Evolutionary conservation across 1,284 basidiomycete species (phyloP), one percentile per base, ranked within the genome.

Genomic region (Cutaneotrichosporon cutaneum): DNA sequence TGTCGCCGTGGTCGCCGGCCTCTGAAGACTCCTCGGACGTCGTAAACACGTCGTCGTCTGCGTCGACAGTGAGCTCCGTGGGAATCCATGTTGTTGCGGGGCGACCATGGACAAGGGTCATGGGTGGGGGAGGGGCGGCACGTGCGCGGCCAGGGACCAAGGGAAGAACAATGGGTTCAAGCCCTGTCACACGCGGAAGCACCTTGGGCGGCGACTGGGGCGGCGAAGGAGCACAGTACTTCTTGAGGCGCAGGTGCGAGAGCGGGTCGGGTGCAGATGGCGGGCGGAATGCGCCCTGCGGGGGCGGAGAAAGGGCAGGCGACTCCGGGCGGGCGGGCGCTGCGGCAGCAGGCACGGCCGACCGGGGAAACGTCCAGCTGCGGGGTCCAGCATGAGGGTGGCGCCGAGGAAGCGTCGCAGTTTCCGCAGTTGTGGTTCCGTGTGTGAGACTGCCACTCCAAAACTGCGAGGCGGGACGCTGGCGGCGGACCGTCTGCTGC

Each of bases 201-300:
- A 47, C 42, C 62, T 71, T 72, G 6, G 73, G 68, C 7, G 78
- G 76, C 10, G 78, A 78, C n/a, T 66, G 66, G 1, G 77, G 77
- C 14, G 77, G 76, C 2, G 77, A 77, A 11, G 78, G 78, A 1
- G 78, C 77, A 58, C 77, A 79, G 54, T 76, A 79, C 56, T 70
- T 72, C 47, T 71, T 71, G 16, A 80, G 66, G 13, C 66, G 66
- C 6, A 80, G 70, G 53, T 78, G 74, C 6, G 68, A 65, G 60
- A 77, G 74, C 11, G 75, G 70, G 33, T 78, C 76, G 2, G 78
- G 77, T 8, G 67, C 64, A 2, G 66, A 63, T n/a, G 78, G 77
- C 9, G 74, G 66, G 36, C 67, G 63, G 68, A 72, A 80, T 13
- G 72, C 67, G 6, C 68, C 65, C 1, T 71, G 62, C 0, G 75